These are phyloP conservation scores for Chaetomium strumarium DNA, from an alignment of 2,329 filamentous ascomycete genomes.

Conservation along the genomic window DNA sequence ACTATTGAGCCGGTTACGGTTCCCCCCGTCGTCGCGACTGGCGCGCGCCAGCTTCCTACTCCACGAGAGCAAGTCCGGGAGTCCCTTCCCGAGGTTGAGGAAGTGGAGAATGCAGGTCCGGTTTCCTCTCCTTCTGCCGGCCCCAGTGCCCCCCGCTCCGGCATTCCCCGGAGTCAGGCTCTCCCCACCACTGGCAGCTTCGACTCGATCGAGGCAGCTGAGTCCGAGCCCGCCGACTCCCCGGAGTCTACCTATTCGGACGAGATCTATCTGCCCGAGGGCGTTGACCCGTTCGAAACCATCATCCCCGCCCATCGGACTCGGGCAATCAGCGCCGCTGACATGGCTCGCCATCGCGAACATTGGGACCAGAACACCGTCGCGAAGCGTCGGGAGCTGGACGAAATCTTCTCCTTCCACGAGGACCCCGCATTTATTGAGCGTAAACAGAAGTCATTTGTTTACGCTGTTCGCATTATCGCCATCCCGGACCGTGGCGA, in stretches of 20 bases:
- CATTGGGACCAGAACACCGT: not conserved
- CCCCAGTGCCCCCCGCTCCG: conserved; percentile 2
- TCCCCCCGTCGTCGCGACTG: not conserved
- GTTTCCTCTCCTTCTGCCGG: not conserved
- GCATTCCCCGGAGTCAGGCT: conserved; percentile 11
- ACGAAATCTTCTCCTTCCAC: conserved; percentile 2
- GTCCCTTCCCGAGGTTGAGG: not conserved
- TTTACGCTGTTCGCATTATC: conserved; percentile 25
- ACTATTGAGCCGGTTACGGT: not conserved
- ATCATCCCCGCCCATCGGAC: not conserved
- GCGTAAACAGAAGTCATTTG: conserved; percentile 17
- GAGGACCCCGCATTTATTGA: conserved; percentile 8
- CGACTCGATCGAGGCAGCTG: not conserved
- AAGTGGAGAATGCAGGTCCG: not conserved
- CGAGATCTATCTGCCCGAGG: not conserved
- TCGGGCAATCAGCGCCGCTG: not conserved
- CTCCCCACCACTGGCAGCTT: conserved; percentile 8
- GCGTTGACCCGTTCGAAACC: not conserved
- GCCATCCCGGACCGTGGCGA: conserved; percentile 10
- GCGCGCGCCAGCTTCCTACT: not conserved
- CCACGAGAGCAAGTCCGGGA: not conserved
- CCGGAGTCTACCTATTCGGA: not conserved
- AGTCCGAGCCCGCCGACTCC: not conserved
- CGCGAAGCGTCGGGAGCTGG: conserved; percentile 6
- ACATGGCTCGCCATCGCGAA: not conserved